Evolutionary conservation across 1,284 basidiomycete species (phyloP).

Genomic region (Rhodotorula sp.): DNA sequence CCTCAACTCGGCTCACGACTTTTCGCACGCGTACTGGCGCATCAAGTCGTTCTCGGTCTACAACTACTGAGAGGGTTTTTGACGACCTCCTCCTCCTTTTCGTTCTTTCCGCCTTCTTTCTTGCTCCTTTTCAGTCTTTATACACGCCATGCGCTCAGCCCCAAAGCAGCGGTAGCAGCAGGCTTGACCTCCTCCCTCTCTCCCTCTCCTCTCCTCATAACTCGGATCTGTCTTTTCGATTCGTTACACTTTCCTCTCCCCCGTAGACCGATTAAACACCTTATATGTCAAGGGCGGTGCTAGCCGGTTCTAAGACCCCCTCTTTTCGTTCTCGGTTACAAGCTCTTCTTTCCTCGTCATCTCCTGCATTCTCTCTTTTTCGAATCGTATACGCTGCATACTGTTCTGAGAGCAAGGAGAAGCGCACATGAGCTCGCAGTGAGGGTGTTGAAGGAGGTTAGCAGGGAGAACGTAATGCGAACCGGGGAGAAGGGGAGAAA

Average conservation of each 20-base stretch:
- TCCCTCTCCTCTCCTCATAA: neutral
- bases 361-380: too few species aligned
- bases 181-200: neutral
- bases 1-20: slow-evolving; percentile 1
- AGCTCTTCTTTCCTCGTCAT: too few species aligned
- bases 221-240: too few species aligned
- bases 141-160: neutral
- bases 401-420: too few species aligned
- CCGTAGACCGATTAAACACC: too few species aligned
- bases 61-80: slow-evolving; percentile 10
- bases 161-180: neutral
- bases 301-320: neutral
- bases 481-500: too few species aligned
- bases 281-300: neutral
- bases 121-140: neutral
- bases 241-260: too few species aligned
- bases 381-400: too few species aligned
- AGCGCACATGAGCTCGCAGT: too few species aligned
- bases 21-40: slow-evolving; percentile 20
- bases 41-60: slow-evolving; percentile 19
- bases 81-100: neutral
- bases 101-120: neutral
- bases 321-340: neutral
- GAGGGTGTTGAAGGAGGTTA: too few species aligned
- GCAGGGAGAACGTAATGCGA: too few species aligned